These are phyloP conservation scores for Acer campestre DNA, from an alignment of 345 rosid genomes.

Conservation along the genomic window DNA sequence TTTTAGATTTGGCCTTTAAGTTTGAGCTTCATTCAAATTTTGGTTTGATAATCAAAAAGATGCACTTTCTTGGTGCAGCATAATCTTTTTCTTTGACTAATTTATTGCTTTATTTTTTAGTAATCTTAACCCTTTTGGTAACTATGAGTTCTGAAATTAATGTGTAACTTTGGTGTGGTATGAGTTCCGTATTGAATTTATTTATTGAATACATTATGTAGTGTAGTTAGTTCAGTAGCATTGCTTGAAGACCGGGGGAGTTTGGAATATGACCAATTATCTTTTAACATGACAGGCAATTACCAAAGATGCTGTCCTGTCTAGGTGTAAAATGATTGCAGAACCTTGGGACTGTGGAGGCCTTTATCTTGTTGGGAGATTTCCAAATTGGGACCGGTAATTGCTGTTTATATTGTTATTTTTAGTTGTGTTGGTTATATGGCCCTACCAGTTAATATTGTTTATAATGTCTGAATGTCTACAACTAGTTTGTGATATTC, in stretches of 20 bases:
- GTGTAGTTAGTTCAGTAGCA: slow-evolving; percentile 3
- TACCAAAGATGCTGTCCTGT: slow-evolving; percentile 74
- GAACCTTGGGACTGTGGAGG: slow-evolving; percentile 99
- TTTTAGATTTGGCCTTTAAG: slow-evolving; percentile 7
- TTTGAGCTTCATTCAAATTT: not conserved
- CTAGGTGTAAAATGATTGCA: slow-evolving; percentile 88
- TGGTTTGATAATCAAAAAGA: not conserved
- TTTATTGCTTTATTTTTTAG: not conserved
- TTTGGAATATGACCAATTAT: slow-evolving; percentile 10
- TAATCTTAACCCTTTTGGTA: not conserved
- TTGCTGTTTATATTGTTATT: not conserved
- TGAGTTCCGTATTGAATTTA: not conserved
- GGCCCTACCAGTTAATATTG: not conserved
- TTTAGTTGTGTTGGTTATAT: not conserved
- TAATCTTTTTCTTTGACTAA: not conserved
- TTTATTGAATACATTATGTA: not conserved
- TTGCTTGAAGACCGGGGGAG: not conserved
- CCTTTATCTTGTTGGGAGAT: slow-evolving; percentile 88
- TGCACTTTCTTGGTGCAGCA: not conserved
- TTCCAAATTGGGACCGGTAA: slow-evolving; percentile 98
- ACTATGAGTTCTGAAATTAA: not conserved
- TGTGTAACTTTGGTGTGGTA: not conserved
- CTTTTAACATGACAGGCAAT: slow-evolving; percentile 61
- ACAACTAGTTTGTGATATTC: not conserved
- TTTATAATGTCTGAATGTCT: not conserved